These are phyloP conservation scores for Botrytis hyacinthi DNA, from an alignment of 2,329 filamentous ascomycete genomes.

Conservation along the genomic window DNA sequence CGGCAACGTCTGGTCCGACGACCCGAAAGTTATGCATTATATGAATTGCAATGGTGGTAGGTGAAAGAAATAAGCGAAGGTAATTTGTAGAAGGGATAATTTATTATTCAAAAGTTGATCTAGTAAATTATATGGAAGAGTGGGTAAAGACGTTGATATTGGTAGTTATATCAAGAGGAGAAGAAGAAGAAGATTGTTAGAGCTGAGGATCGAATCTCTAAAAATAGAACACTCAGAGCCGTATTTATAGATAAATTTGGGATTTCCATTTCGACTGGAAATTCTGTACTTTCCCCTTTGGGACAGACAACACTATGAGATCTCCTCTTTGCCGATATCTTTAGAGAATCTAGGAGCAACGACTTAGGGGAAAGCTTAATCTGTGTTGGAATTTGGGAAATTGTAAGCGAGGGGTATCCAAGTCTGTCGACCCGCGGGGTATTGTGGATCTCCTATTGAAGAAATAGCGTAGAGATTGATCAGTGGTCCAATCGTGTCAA, in stretches of 20 bases:
- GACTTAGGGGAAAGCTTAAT: background rate
- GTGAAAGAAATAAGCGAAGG: background rate
- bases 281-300: background rate
- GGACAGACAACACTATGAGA: background rate
- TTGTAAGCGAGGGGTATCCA: too few relatives aligned
- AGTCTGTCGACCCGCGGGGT: fast-evolving
- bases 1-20: background rate
- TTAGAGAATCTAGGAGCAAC: too few relatives aligned
- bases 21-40: fast-evolving
- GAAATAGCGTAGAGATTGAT: background rate
- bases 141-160: background rate
- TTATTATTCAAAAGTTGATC: background rate
- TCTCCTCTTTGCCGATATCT: background rate
- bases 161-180: background rate
- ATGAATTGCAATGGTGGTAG: background rate
- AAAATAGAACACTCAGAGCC: too few relatives aligned
- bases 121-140: background rate
- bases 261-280: background rate
- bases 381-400: background rate
- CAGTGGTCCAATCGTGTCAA: background rate
- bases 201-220: too few relatives aligned
- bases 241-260: background rate
- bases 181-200: background rate
- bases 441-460: background rate
- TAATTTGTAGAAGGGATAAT: background rate